Base-by-base conservation (phyloP, 2,329 filamentous ascomycete species). In the Aspergillus aculeatus region DNA sequence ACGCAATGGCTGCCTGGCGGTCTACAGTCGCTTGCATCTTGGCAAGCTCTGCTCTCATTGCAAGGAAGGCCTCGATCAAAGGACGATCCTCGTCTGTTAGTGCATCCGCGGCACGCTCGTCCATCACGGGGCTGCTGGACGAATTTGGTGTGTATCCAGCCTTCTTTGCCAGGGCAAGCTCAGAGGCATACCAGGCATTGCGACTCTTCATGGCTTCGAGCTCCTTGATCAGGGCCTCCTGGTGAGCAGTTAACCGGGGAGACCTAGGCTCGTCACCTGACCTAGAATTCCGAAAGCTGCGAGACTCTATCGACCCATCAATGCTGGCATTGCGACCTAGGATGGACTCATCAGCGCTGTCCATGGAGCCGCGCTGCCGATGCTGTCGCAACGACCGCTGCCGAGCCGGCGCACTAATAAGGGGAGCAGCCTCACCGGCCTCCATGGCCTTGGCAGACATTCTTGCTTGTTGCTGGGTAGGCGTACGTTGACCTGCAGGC, bases 161-260 rank as follows among this genome's bases (percentile, higher is more conserved):
- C 76, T 96, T 96, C 53, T 90, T 87, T 6, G 95, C 96, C 64
- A 99, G 81, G 59, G 96, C 92, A 50, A 99, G 82, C 76, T 99
- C 95, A 0, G 94, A 97, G 7, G 92, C 92, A 75, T 96, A 97
- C 95, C 95, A 99, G 0, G 94, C 94, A 76, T 96, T 98, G 54
- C 90, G 86, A 70, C 89, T 95, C 69, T 91, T 91, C 3, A 89
- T 84, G 9, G 87, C 83, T 72, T 99, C 94, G 2, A 99, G 82
- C 72, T 99, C 95, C 72, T 95, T 94, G 14, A 91, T 82, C 12
- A 97, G 76, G 0, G 90, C 87, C 63, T 84, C 86, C 62, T 81
- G 80, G 54, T 82, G 65, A 68, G 78, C 71, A 3, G 75, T 80
- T 44, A 81, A 64, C 44, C 75, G 75, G 11, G 79, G 79, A 9